Evolutionary conservation across 2,329 filamentous ascomycete genomes (phyloP).

Genomic region (Domatiomyces catenatus): DNA sequence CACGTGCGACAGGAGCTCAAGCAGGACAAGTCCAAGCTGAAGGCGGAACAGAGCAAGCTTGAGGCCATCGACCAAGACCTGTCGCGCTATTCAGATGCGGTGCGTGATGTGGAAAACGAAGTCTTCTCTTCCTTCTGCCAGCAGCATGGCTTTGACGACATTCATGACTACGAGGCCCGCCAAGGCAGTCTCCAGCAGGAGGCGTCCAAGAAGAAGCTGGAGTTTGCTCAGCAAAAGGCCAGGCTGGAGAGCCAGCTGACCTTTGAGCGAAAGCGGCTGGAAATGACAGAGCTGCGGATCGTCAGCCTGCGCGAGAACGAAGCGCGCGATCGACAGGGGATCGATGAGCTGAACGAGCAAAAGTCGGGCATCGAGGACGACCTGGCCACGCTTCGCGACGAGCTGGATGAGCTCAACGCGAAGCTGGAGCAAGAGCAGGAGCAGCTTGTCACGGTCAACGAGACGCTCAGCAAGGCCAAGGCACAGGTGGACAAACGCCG

Average conservation of each 20-base stretch:
- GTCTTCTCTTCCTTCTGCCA: slow-evolving; percentile 77
- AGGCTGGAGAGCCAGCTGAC: slow-evolving; percentile 45
- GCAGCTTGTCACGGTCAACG: slow-evolving; percentile 52
- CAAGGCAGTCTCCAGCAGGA: slow-evolving; percentile 88
- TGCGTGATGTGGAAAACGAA: slow-evolving; percentile 72
- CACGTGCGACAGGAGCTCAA: slow-evolving; percentile 57
- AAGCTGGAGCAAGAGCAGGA: slow-evolving; percentile 53
- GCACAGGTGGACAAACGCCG: slow-evolving; percentile 68
- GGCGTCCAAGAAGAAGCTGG: slow-evolving; percentile 67
- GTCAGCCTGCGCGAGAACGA: slow-evolving; percentile 51
- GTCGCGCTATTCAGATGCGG: slow-evolving; percentile 43
- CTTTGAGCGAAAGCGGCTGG: slow-evolving; percentile 56
- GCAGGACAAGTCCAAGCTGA: slow-evolving; percentile 63
- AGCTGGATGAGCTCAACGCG: slow-evolving; percentile 61
- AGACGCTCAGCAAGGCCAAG: slow-evolving; percentile 63
- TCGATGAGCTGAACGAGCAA: slow-evolving; percentile 54
- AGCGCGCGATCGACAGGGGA: slow-evolving; percentile 50
- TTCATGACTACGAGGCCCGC: slow-evolving; percentile 83
- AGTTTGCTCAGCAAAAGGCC: slow-evolving; percentile 66
- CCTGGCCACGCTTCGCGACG: slow-evolving; percentile 56
- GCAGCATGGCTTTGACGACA: slow-evolving; percentile 71
- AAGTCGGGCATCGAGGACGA: slow-evolving; percentile 60
- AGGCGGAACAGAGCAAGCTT: slow-evolving; percentile 55
- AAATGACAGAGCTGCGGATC: slow-evolving; percentile 54
- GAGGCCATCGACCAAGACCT: slow-evolving; percentile 45